phyloP scores from a whole-genome alignment of 116 monocot genomes.

The Zostera marina region DNA sequence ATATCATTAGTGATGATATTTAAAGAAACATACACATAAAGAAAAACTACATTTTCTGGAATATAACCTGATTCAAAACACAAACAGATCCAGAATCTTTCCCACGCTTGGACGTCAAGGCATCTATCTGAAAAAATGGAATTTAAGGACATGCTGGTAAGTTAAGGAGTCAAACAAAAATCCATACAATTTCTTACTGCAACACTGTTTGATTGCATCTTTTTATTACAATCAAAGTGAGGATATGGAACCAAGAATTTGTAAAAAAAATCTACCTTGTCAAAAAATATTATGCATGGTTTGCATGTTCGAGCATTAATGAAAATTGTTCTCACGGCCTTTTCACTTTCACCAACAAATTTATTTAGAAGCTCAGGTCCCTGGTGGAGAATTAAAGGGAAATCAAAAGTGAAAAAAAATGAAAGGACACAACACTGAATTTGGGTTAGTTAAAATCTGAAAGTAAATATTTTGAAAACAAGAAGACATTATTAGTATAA shows the following conservation, averaged over 20 bases:
- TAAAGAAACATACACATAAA: neutral
- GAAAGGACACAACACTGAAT: too few species aligned
- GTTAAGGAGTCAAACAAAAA: neutral
- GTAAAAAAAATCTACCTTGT: slow-evolving; percentile 42
- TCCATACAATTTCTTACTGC: neutral
- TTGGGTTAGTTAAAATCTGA: neutral
- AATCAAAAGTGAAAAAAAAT: neutral
- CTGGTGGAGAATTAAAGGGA: slow-evolving; percentile 17
- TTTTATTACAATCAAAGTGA: neutral
- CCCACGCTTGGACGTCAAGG: slow-evolving; percentile 73
- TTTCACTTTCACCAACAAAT: slow-evolving; percentile 97
- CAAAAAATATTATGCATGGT: slow-evolving; percentile 99
- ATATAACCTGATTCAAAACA: slow-evolving; percentile 61
- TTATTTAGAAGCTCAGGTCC: slow-evolving; percentile 92
- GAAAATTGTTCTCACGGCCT: slow-evolving; percentile 72
- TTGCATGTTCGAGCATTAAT: slow-evolving; percentile 73
- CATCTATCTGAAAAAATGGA: slow-evolving; percentile 51
- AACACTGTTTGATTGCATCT: neutral
- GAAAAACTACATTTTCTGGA: neutral
- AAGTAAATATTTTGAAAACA: neutral
- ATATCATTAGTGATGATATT: slow-evolving; percentile 2
- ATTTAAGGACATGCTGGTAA: neutral
- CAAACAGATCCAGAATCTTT: slow-evolving; percentile 79
- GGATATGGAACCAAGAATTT: neutral
- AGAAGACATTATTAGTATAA: slow-evolving; percentile 2